These are phyloP conservation scores for Colletotrichum sp. DNA, from an alignment of 2,329 filamentous ascomycete species.

Conservation along the genomic window DNA sequence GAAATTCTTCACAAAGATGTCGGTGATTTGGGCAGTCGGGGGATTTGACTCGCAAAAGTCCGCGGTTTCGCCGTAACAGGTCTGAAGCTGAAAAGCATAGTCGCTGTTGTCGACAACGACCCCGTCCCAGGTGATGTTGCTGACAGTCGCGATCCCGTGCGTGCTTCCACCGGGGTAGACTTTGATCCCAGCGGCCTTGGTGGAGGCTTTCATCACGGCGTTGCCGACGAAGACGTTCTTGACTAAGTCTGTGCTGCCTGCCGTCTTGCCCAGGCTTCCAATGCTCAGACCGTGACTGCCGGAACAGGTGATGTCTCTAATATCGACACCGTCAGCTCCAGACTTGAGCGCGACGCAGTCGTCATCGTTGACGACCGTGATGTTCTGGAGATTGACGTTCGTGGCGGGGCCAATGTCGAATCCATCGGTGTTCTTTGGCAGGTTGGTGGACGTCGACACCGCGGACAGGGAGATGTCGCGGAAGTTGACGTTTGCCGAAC, in stretches of 20 bases:
- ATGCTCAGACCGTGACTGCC: slow-evolving; percentile 53
- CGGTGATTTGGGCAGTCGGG: slow-evolving; percentile 36
- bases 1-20: slow-evolving; percentile 40
- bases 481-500: slow-evolving; percentile 38
- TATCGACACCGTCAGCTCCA: slow-evolving; percentile 40
- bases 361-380: slow-evolving; percentile 43
- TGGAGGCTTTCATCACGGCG: slow-evolving; percentile 44
- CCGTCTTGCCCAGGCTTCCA: slow-evolving; percentile 45
- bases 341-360: slow-evolving; percentile 51
- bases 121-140: slow-evolving; percentile 43
- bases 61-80: slow-evolving; percentile 42
- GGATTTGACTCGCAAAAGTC: slow-evolving; percentile 39
- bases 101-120: slow-evolving; percentile 41
- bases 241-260: slow-evolving; percentile 38
- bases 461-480: slow-evolving; percentile 41
- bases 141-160: slow-evolving; percentile 40
- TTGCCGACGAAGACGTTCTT: slow-evolving; percentile 44
- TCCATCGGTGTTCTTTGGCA: slow-evolving; percentile 45
- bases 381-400: slow-evolving; percentile 38
- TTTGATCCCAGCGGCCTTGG: slow-evolving; percentile 51
- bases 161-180: slow-evolving; percentile 41
- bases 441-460: slow-evolving; percentile 39
- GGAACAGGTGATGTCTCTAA: slow-evolving; percentile 45
- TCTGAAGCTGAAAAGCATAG: slow-evolving; percentile 51
- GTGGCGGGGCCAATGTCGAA: slow-evolving; percentile 45